Evolutionary conservation across 1,284 basidiomycete genomes (phyloP), one percentile per base, ranked within the genome.

Genomic region (Sanguinoderma infundibulare): DNA sequence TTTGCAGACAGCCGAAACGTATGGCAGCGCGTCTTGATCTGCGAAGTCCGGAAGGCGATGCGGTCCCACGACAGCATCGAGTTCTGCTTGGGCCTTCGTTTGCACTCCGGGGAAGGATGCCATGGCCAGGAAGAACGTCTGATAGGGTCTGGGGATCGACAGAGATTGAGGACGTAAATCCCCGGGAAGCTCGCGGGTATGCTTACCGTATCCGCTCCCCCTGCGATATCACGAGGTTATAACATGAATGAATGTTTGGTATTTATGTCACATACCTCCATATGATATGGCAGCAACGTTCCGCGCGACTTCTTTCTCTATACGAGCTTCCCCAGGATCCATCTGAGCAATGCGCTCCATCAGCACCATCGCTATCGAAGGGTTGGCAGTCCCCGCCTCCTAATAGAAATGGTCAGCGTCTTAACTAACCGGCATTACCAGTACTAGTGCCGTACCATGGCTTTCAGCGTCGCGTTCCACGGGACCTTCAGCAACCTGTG

Each of bases 1-100:
- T 55, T 70, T 69, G 26, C 65, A 49, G 5, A 73, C 38, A 5
- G 73, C 72, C 20, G 60, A 57, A 15, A 70, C 56, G 47, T 72
- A 73, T 7, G 67, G 69, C 1, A 73, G 57, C 1, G 53, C 50
- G 7, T 49, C 39, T 5, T 62, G 59, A 49, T 73, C 71, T 8
- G 59, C 60, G 14, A 70, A 62, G 8, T 54, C 63, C 5, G 70
- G 72, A 1, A 72, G 58, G 8, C 69, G 61, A 0, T 62, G 64
- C 17, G 49, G 36, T 28, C 66, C 64, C 3, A 71, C 28, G 20
- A 69, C 63, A 0, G 39, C 51, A 22, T 69, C 67, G n/a, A 74
- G 57, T 39, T 74, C 73, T 9, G 46, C 60, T 34, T 69, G 70
- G 1, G 70, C 71, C 8, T 57, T 61, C 28, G 36, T 54, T 52